A percentile compares a stretch with the other conserved stretches of the same genome.
Evolutionary conservation across 2,329 filamentous ascomycete genomes (phyloP).

Genomic region (Purpureocillium takamizusanense): DNA sequence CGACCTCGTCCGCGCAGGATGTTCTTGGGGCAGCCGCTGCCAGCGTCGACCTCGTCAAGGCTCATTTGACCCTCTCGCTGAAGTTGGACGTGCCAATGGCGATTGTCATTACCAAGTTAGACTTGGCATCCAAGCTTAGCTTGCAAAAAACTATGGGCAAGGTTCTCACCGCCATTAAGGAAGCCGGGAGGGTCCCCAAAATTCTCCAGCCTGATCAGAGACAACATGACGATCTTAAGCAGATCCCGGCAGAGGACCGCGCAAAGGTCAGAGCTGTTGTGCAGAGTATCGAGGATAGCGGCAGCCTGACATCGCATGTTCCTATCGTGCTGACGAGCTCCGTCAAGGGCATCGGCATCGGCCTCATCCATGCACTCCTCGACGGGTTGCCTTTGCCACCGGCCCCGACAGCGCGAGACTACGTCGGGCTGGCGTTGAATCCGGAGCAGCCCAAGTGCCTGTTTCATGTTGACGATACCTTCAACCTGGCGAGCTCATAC

Average conservation of each 20-base stretch:
- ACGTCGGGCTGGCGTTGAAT: constrained; percentile 44
- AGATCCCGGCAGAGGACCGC: constrained; percentile 46
- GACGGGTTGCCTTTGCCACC: constrained; percentile 63
- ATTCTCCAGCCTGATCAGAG: constrained; percentile 54
- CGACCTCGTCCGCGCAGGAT: constrained; percentile 42
- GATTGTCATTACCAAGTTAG: constrained; percentile 83
- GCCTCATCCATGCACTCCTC: constrained; percentile 72
- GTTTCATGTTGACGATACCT: constrained; percentile 89
- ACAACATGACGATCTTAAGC: constrained; percentile 41
- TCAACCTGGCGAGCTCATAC: constrained; percentile 61
- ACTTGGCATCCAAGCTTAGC: constrained; percentile 66
- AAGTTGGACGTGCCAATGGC: constrained; percentile 69
- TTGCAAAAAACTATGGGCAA: constrained; percentile 63
- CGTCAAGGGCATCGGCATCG: constrained; percentile 75
- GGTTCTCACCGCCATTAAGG: constrained; percentile 70
- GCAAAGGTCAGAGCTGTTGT: constrained; percentile 50
- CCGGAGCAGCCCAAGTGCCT: constrained; percentile 54
- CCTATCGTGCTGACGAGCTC: constrained; percentile 85
- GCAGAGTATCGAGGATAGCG: constrained; percentile 35
- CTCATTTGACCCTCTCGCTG: constrained; percentile 78
- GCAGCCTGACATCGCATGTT: constrained; percentile 44
- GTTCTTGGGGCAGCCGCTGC: constrained; percentile 38
- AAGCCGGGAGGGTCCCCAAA: constrained; percentile 61
- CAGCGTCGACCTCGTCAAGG: constrained; percentile 63
- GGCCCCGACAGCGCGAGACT: constrained; percentile 42